Percentiles rank a stretch among this genome's conserved stretches.
Evolutionary conservation across 257 asterid species (phyloP).

Genomic region (Avicennia marina): DNA sequence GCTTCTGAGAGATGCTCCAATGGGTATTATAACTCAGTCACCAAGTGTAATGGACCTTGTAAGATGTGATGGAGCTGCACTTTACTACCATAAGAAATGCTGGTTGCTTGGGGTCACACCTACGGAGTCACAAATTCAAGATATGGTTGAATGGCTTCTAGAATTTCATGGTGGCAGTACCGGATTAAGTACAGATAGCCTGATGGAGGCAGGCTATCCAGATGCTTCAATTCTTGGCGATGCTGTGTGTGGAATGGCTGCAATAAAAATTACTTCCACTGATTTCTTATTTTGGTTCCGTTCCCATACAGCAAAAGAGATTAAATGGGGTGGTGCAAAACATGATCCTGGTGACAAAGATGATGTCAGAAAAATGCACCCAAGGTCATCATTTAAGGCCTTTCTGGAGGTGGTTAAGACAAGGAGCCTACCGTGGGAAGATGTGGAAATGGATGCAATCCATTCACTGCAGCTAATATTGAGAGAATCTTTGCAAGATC

Average conservation of each 20-base stretch:
- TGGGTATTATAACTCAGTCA: slow-evolving; percentile 57
- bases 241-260: slow-evolving; percentile 79
- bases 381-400: slow-evolving; percentile 66
- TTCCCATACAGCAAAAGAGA: slow-evolving; percentile 63
- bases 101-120: slow-evolving; percentile 69
- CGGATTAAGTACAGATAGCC: slow-evolving; percentile 70
- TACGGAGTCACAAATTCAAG: slow-evolving; percentile 46
- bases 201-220: slow-evolving; percentile 64
- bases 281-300: slow-evolving; percentile 81
- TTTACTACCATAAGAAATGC: slow-evolving; percentile 41
- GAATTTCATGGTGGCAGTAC: slow-evolving; percentile 52
- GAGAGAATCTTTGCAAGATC: slow-evolving; percentile 60
- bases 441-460: slow-evolving; percentile 76
- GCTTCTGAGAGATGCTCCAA: slow-evolving; percentile 72
- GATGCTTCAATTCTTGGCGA: slow-evolving; percentile 50
- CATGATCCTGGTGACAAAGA: slow-evolving; percentile 63
- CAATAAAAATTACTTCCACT: slow-evolving; percentile 41
- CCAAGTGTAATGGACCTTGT: slow-evolving; percentile 81
- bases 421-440: slow-evolving; percentile 73
- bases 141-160: slow-evolving; percentile 53
- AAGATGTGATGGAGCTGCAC: slow-evolving; percentile 69
- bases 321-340: slow-evolving; percentile 78
- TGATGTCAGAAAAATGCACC: slow-evolving; percentile 65
- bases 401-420: slow-evolving; percentile 63
- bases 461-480: slow-evolving; percentile 68